A percentile compares a stretch with the other conserved stretches of the same genome.
Evolutionary conservation across 495 filamentous ascomycete genomes (phyloP).

Genomic region (Hypoxylon lienhwacheense): DNA sequence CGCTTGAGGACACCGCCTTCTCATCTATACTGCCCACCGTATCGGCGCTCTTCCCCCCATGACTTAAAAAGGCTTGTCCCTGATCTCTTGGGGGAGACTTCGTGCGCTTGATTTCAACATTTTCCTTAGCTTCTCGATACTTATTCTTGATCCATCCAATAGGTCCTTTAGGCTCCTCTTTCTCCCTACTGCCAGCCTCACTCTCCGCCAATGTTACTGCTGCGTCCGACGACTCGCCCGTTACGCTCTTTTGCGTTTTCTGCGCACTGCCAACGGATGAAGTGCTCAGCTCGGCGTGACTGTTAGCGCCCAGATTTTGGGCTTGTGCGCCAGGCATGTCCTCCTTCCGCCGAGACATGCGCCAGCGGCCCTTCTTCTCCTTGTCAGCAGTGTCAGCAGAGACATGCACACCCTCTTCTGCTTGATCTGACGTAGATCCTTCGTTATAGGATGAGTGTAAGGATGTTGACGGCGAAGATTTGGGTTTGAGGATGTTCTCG

Average conservation of each 20-base stretch:
- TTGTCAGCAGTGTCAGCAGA: conserved; percentile 50
- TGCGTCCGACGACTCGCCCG: conserved; percentile 56
- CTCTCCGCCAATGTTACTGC: conserved; percentile 43
- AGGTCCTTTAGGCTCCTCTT: conserved; percentile 66
- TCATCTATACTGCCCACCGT: conserved; percentile 41
- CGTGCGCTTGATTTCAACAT: conserved; percentile 57
- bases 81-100: conserved; percentile 51
- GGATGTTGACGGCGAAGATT: conserved; percentile 67
- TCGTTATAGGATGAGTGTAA: conserved; percentile 76
- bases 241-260: conserved; percentile 57
- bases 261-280: conserved; percentile 64
- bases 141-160: conserved; percentile 85
- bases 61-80: conserved; percentile 30
- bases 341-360: conserved; percentile 67
- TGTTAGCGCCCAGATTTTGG: conserved; percentile 58
- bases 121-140: conserved; percentile 74
- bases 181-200: conserved; percentile 45
- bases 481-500: conserved; percentile 58
- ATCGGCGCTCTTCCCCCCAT: conserved; percentile 49
- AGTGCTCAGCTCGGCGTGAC: conserved; percentile 67
- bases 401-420: conserved; percentile 54
- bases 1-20: conserved; percentile 13
- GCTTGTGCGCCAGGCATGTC: conserved; percentile 51
- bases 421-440: conserved; percentile 72
- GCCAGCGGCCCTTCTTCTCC: conserved; percentile 73